Evolutionary conservation across 2,329 filamentous ascomycete genomes (phyloP), one percentile per base, ranked within the genome.

Genomic region (Mollisiaceae sp.): DNA sequence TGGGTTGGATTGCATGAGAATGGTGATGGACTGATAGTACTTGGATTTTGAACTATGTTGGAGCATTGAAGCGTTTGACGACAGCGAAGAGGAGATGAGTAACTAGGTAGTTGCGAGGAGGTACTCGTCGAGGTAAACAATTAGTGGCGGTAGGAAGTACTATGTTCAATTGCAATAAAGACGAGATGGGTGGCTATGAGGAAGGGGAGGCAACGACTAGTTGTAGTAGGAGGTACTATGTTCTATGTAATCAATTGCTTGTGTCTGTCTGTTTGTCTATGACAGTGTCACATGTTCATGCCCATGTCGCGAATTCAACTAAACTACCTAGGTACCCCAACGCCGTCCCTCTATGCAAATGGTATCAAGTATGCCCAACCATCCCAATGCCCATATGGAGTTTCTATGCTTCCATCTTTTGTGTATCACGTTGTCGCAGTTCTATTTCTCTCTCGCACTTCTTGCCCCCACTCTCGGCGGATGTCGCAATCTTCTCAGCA

Each of bases 401-500:
- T 22, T 57, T 20, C 57, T 63, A 61, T 67, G 67, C 59, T 64
- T 24, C 45, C 6, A 60, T 50, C 45, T 60, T 65, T 36, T 61
- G 45, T 39, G 27, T 45, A 14, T 41, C 20, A 22, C 57, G n/a
- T 43, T n/a, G 35, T 35, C n/a, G 22, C 24, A 52, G 15, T 12
- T 50, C 50, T 18, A 50, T 39, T 35, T 65, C 61, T 24, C 32
- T 36, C 12, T 3, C 3, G 11, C 11, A 27, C 32, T 54, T 54
- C 41, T 61, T 50, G 38, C 43, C 59, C 38, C 43, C 63, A 52
- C 36, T 47, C 50, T 55, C 63, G 27, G 27, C 55, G 1, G 15
- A 38, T 12, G n/a, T 43, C 9, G 27, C 22, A 24, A 27, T 47
- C n/a, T 41, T 64, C 63, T 69, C 58, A 18, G 67, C 73, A 45